phyloP scores from a whole-genome alignment of 2,329 filamentous ascomycete genomes.

The Fusarium napiforme region DNA sequence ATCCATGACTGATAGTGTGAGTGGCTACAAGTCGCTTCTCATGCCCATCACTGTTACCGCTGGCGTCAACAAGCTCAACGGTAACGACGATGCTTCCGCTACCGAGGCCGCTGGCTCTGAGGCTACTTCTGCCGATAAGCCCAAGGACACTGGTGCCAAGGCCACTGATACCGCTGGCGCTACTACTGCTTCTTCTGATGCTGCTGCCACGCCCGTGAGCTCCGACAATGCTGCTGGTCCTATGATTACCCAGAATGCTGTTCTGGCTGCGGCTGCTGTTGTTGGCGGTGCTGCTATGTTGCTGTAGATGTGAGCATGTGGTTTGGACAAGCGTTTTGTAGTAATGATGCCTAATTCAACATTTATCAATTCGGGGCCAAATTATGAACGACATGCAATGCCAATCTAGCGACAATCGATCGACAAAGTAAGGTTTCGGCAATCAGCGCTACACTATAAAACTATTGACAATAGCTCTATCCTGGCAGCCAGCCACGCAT shows the following conservation, averaged over 20 bases:
- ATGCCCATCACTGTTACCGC: slow-evolving; percentile 52
- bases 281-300: slow-evolving; percentile 51
- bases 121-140: slow-evolving; percentile 30
- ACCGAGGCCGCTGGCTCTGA: slow-evolving; percentile 15
- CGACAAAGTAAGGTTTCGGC: slow-evolving; percentile 1
- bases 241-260: slow-evolving; percentile 49
- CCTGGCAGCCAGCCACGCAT: background rate
- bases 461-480: background rate
- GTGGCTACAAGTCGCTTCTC: slow-evolving; percentile 33
- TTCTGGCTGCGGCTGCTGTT: slow-evolving; percentile 51
- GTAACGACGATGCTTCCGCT: slow-evolving; percentile 22
- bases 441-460: slow-evolving; percentile 2
- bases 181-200: slow-evolving; percentile 12
- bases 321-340: slow-evolving; percentile 6
- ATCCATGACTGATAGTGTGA: slow-evolving; percentile 1
- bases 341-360: slow-evolving; percentile 12
- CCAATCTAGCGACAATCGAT: background rate
- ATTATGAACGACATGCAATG: background rate
- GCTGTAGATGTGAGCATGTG: slow-evolving; percentile 39
- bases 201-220: slow-evolving; percentile 28
- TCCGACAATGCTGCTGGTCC: slow-evolving; percentile 48
- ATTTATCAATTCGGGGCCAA: background rate
- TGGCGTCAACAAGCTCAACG: slow-evolving; percentile 51
- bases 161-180: slow-evolving; percentile 13
- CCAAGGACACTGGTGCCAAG: slow-evolving; percentile 27